These are phyloP conservation scores for Claviceps fusiformis DNA, from an alignment of 2,329 filamentous ascomycete species.

Conservation along the genomic window DNA sequence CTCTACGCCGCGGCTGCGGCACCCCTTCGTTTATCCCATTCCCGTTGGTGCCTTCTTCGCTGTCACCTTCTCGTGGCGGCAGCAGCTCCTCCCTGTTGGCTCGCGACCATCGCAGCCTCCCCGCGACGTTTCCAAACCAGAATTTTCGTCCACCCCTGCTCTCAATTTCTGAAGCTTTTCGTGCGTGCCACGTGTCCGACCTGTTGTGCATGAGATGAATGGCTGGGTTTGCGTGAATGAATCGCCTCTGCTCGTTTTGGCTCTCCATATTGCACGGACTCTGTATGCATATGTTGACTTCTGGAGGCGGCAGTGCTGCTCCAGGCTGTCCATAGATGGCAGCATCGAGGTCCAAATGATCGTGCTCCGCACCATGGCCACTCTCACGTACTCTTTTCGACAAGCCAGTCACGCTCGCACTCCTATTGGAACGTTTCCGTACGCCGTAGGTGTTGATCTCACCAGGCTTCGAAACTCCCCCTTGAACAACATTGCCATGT, in stretches of 20 bases:
- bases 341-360: constrained; percentile 21
- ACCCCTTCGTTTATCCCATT: background rate
- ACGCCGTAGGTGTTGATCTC: background rate
- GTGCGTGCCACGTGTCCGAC: constrained; percentile 30
- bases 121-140: constrained; percentile 32
- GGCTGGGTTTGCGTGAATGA: constrained; percentile 35
- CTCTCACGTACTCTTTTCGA: background rate
- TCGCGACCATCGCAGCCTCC: constrained; percentile 22
- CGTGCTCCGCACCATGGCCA: background rate
- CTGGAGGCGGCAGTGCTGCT: constrained; percentile 12
- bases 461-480: background rate
- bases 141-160: constrained; percentile 34
- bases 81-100: constrained; percentile 8
- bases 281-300: constrained; percentile 8
- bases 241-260: constrained; percentile 22
- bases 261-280: background rate
- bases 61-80: background rate
- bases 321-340: constrained; percentile 25
- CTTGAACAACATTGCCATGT: background rate
- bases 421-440: background rate
- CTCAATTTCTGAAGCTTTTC: constrained; percentile 36
- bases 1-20: constrained; percentile 6
- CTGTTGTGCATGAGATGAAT: constrained; percentile 31
- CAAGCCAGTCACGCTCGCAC: no score
- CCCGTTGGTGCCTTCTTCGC: constrained; percentile 6